Percentiles rank a stretch among this genome's conserved stretches.
phyloP scores from a whole-genome alignment of 805 yeast genomes.

The Nakazawaea ernobii region DNA sequence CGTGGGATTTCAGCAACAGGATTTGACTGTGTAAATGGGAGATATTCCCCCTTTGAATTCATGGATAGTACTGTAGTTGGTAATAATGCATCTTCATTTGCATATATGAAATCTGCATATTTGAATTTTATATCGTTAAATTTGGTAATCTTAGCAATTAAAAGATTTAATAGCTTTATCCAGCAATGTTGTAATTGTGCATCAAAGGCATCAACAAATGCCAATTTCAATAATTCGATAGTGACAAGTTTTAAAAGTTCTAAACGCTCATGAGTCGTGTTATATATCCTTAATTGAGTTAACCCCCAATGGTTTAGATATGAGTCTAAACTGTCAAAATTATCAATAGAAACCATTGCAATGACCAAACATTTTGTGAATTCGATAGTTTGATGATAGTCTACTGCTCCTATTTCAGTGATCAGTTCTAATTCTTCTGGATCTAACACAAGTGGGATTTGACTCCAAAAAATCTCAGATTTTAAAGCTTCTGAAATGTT shows the following conservation, averaged over 20 bases:
- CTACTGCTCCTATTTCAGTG: background rate
- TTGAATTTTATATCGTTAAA: background rate
- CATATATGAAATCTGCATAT: background rate
- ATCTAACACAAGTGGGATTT: background rate
- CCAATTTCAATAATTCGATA: background rate
- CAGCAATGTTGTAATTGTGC: background rate
- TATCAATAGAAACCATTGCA: conserved; percentile 9
- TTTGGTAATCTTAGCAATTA: background rate
- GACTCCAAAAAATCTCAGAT: conserved; percentile 1
- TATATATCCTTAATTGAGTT: background rate
- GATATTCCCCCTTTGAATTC: background rate
- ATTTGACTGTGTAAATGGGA: background rate
- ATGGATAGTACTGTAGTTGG: background rate
- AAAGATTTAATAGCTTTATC: background rate
- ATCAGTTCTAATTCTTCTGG: background rate
- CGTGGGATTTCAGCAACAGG: background rate
- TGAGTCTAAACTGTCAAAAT: background rate
- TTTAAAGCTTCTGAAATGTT: background rate
- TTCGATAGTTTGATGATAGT: background rate
- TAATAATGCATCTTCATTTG: background rate
- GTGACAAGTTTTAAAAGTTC: background rate
- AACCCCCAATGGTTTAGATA: background rate
- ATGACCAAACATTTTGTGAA: background rate
- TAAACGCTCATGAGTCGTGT: background rate
- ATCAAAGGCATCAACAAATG: conserved; percentile 7